Percentiles rank a stretch among this genome's conserved stretches.
phyloP scores from a whole-genome alignment of 139 green algal genomes.

The Chlorella vulgaris region DNA sequence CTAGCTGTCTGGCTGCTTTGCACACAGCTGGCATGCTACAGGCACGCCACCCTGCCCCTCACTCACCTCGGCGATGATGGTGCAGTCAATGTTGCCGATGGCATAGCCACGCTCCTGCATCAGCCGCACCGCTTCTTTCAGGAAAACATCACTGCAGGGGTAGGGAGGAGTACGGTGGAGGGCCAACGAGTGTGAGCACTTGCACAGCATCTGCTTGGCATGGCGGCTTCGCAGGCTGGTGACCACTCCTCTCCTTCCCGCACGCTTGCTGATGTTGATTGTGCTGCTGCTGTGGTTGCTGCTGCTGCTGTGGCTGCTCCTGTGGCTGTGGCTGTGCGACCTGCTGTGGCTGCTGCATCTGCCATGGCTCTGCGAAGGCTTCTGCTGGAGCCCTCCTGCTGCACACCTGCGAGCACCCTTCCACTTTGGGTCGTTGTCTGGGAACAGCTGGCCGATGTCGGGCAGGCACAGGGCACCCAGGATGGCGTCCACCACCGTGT shows the following conservation, averaged over 20 bases:
- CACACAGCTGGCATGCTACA: no score
- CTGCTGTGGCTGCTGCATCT: no score
- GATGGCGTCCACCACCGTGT: constrained; percentile 94
- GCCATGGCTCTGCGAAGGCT: no score
- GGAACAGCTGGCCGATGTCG: constrained; percentile 99
- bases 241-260: no score
- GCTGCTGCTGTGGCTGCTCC: no score
- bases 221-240: no score
- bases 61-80: constrained; percentile 89
- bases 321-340: no score
- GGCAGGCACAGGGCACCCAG: constrained; percentile 93
- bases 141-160: constrained; percentile 32
- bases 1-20: no score
- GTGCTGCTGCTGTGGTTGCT: not conserved
- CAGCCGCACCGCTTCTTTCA: constrained; percentile 74
- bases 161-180: not conserved
- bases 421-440: constrained; percentile 98
- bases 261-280: no score
- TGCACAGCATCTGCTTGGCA: no score
- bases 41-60: no score
- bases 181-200: not conserved
- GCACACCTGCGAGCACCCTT: constrained; percentile 91
- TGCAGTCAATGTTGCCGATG: constrained; percentile 96
- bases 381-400: no score
- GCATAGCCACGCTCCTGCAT: constrained; percentile 51